Evolutionary conservation across 192 early-diverging fungal species (phyloP).

Genomic region (Entomortierella lignicola): DNA sequence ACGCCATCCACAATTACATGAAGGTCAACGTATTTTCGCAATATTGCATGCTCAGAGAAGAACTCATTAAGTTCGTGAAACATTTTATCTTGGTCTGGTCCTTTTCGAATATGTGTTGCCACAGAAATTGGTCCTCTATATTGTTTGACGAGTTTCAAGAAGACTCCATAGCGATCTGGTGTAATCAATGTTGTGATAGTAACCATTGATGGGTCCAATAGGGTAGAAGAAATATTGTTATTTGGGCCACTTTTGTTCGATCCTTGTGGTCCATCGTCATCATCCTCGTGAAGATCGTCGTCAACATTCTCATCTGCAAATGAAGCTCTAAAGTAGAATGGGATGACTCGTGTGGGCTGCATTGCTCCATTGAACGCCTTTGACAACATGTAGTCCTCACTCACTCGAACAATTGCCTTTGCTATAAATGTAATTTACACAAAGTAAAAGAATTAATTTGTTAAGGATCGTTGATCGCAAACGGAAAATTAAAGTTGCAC

Average conservation of each 20-base stretch:
- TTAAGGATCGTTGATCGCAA: no score
- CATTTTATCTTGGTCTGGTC: conserved; percentile 53
- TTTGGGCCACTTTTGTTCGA: conserved; percentile 5
- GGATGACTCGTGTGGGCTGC: conserved; percentile 68
- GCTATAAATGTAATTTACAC: conserved; percentile 13
- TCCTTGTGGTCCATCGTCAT: conserved; percentile 3
- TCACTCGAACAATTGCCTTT: conserved; percentile 23
- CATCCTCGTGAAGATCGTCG: conserved; percentile 33
- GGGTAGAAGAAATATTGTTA: neutral
- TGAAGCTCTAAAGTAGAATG: conserved; percentile 67
- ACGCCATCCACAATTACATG: conserved; percentile 70
- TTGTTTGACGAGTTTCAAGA: conserved; percentile 60
- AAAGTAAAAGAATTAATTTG: neutral
- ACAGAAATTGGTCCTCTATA: conserved; percentile 70
- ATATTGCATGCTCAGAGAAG: conserved; percentile 57
- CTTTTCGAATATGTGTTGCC: conserved; percentile 66
- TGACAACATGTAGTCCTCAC: conserved; percentile 66
- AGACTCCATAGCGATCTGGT: conserved; percentile 64
- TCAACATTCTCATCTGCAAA: conserved; percentile 47
- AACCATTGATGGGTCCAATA: conserved; percentile 28
- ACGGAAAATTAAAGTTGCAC: no score
- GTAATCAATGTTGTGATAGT: conserved; percentile 71
- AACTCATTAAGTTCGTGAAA: conserved; percentile 61
- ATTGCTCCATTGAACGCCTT: conserved; percentile 69
- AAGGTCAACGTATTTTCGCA: conserved; percentile 64